These are phyloP conservation scores for Aspergillus diversus DNA, from an alignment of 495 filamentous ascomycete genomes.

Conservation along the genomic window DNA sequence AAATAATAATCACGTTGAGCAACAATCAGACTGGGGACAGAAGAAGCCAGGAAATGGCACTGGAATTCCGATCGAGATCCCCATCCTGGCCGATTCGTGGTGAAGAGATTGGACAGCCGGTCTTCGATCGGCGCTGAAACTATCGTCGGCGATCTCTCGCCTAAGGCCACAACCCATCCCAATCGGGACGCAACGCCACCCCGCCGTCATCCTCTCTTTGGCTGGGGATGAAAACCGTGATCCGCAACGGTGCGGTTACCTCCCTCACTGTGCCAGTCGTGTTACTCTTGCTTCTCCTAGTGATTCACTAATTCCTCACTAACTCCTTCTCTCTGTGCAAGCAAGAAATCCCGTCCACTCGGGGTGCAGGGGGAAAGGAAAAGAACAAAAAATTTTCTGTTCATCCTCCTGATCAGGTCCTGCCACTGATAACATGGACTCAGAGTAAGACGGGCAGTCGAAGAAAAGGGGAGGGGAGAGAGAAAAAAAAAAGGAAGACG, in stretches of 20 bases:
- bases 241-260: background rate
- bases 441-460: background rate
- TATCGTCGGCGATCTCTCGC: slow-evolving; percentile 20
- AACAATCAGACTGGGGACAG: background rate
- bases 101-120: background rate
- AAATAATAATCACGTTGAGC: background rate
- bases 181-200: slow-evolving; percentile 17
- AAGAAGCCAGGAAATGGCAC: background rate
- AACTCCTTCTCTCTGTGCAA: background rate
- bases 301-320: slow-evolving; percentile 2
- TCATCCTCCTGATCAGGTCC: background rate
- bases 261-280: background rate
- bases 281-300: background rate
- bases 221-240: background rate
- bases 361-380: background rate
- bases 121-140: slow-evolving; percentile 9
- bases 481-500: slow-evolving; percentile 1
- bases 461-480: background rate
- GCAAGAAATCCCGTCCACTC: background rate
- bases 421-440: background rate
- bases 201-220: slow-evolving; percentile 5
- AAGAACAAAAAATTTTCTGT: background rate
- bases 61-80: slow-evolving; percentile 5
- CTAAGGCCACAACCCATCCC: slow-evolving; percentile 14
- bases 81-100: background rate